Evolutionary conservation across 331 rosid species (phyloP).

Genomic region (Stylosanthes scabra): DNA sequence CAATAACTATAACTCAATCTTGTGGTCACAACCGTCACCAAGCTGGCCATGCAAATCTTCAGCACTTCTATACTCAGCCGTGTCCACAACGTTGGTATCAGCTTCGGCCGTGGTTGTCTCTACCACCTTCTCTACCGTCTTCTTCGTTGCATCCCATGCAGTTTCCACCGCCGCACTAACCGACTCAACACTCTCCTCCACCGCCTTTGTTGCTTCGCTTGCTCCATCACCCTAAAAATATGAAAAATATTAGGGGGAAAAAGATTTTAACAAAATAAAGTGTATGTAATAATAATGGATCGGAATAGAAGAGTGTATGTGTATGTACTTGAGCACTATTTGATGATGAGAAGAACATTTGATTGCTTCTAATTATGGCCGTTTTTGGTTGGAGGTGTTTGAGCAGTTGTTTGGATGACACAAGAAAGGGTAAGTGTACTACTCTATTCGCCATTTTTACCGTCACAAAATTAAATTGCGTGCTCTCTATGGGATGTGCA

Average conservation of each 20-base stretch:
- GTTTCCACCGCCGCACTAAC: slow-evolving; percentile 35
- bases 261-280: too few species aligned
- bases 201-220: slow-evolving; percentile 34
- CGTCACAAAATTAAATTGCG: background rate
- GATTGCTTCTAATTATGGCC: background rate
- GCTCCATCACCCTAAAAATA: slow-evolving; percentile 23
- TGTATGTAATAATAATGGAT: too few species aligned
- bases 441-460: slow-evolving; percentile 47
- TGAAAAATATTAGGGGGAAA: background rate
- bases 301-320: too few species aligned
- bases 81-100: slow-evolving; percentile 64
- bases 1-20: background rate
- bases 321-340: too few species aligned
- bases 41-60: slow-evolving; percentile 51
- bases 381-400: slow-evolving; percentile 39
- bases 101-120: slow-evolving; percentile 62
- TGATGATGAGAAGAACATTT: slow-evolving; percentile 35
- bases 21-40: slow-evolving; percentile 50
- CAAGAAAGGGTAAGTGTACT: slow-evolving; percentile 11
- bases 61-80: slow-evolving; percentile 58
- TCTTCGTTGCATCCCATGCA: slow-evolving; percentile 58
- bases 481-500: too few species aligned
- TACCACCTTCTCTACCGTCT: slow-evolving; percentile 27
- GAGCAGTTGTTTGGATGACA: slow-evolving; percentile 23
- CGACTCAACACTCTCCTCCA: slow-evolving; percentile 33